Evolutionary conservation across 2,329 filamentous ascomycete genomes (phyloP), one percentile per base, ranked within the genome.

Genomic region (Aphanoascus verrucosus): DNA sequence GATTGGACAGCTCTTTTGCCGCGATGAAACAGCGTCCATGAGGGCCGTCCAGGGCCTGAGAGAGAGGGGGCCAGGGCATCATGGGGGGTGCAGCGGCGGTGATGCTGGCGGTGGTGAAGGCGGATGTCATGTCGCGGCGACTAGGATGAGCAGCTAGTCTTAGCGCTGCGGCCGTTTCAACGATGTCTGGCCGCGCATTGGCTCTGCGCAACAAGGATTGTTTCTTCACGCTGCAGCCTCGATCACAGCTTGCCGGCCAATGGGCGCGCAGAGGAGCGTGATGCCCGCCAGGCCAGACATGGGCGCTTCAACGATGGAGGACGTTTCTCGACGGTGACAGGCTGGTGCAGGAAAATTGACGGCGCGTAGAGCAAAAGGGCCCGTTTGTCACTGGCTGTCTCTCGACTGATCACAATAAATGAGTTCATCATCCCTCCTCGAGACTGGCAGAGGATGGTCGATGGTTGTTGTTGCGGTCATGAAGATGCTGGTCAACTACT

Each of bases 181-280:
- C 37, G 35, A 32, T 17, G 42, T 31, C 44, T 23, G 43, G 41
- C 19, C 15, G 37, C 3, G 40, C 41, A 54, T 54, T 54, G 52
- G 52, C 52, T 11, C 8, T 17, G 35, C 12, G 17, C 38, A 14
- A 8, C 52, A 49, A 54, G 52, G 52, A 20, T 54, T 32, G 40
- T 23, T 54, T 50, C 52, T 50, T 50, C 52, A 54, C 45, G 28
- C 45, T 54, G 52, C 52, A 54, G 52, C 52, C 47, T 40, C 46
- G 40, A 54, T 54, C 52, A 54, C 52, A 40, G 45, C 19, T 3
- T 3, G 40, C 31, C 17, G n/a, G 15, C 52, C 52, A 54, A 54
- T 54, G 46, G 50, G 28, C 12, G 5, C 12, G 2, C 46, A 1
- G 3, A 50, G 31, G 31, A 15, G 45, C 32, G 52, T 54, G 47